Base-by-base conservation (phyloP, 2,329 filamentous ascomycete species). In the Ascochyta rabiei region DNA sequence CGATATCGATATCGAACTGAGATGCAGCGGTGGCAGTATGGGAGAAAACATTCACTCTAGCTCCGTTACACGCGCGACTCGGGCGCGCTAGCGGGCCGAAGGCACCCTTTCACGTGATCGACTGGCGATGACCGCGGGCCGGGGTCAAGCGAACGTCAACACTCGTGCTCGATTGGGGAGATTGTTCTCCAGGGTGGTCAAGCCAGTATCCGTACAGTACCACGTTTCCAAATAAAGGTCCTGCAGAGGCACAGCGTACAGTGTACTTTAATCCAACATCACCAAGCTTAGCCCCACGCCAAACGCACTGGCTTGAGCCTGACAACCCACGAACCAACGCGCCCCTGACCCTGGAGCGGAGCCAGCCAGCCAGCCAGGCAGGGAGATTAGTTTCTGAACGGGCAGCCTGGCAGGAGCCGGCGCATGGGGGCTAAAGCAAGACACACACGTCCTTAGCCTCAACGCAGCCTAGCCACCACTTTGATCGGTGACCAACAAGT, bases 181-280 rank as follows among this genome's bases (percentile, higher is more conserved):
- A 28, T 43, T 47, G 33, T 48, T 43, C 52, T 34, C 31, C 31
- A 34, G 31, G 31, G 31, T 15, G 57, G 30, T 41, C 21, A 48
- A 34, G 53, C 44, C 53, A 47, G 43, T 56, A 37, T 41, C 51
- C 48, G 47, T 37, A 28, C 47, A 37, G 61, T 56, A 48, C 59
- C 53, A 64, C 60, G 53, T 51, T 45, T 45, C 37, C 23, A 18
- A n/a, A 56, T 53, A 15, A 46, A 35, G 42, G 44, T 48, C 53
- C 34, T 47, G 45, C 60, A 61, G 62, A 61, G 59, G 63, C 62
- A 61, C 54, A 52, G 59, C 57, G 48, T 57, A 67, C 54, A 52
- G 59, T 57, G 49, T 57, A 67, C 60, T 61, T 63, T 67, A 66
- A 61, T 63, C 52, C 53, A 48, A 68, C 62, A 43, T 63, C 58